Evolutionary conservation across 2,329 filamentous ascomycete species (phyloP).

Genomic region (Neodidymelliopsis sp.): DNA sequence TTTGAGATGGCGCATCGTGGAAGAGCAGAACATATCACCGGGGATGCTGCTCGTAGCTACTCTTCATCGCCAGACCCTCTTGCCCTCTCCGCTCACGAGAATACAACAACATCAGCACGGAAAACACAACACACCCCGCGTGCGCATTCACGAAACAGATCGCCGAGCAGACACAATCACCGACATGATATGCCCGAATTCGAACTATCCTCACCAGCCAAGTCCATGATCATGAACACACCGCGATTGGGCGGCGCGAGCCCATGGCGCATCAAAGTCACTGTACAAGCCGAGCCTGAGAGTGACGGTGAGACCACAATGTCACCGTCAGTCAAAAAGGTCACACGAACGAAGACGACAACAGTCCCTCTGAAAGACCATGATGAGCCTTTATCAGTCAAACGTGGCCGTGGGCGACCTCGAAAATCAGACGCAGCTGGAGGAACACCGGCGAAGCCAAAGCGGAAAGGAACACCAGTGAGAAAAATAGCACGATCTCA

Average conservation of each 20-base stretch:
- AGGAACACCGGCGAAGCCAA: slow-evolving; percentile 35
- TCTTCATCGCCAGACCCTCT: slow-evolving; percentile 51
- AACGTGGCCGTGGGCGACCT: slow-evolving; percentile 46
- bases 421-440: slow-evolving; percentile 43
- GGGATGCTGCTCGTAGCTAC: slow-evolving; percentile 31
- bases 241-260: slow-evolving; percentile 49
- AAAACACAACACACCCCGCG: slow-evolving; percentile 30
- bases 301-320: slow-evolving; percentile 42
- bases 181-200: slow-evolving; percentile 27
- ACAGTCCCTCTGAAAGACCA: slow-evolving; percentile 53
- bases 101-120: slow-evolving; percentile 27
- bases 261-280: slow-evolving; percentile 60
- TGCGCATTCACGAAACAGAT: slow-evolving; percentile 37
- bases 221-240: slow-evolving; percentile 56
- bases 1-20: slow-evolving; percentile 42
- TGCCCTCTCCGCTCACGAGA: slow-evolving; percentile 38
- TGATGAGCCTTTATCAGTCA: slow-evolving; percentile 47
- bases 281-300: slow-evolving; percentile 56
- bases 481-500: slow-evolving; percentile 36
- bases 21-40: slow-evolving; percentile 21
- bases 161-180: slow-evolving; percentile 41
- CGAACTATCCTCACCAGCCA: slow-evolving; percentile 49
- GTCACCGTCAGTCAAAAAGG: slow-evolving; percentile 40
- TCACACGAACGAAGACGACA: slow-evolving; percentile 46
- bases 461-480: slow-evolving; percentile 44